Conservation (phyloP, 2,329 filamentous ascomycete genomes). For the Neofusicoccum sp. region DNA sequence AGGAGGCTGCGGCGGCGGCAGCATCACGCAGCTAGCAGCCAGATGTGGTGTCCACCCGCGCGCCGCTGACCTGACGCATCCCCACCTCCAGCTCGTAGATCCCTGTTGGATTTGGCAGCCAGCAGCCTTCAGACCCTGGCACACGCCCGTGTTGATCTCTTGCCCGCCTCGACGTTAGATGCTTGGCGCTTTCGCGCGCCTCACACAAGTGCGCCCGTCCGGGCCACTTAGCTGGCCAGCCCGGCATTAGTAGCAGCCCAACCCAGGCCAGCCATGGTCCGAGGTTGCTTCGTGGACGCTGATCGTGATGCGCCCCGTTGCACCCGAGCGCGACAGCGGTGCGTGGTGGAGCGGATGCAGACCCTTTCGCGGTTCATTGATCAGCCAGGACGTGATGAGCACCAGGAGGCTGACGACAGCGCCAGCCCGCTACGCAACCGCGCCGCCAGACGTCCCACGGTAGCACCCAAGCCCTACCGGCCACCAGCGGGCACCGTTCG, state of each 20-base stretch:
- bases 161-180: not conserved
- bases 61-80: not conserved
- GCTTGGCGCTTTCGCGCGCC: conserved; percentile 10
- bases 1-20: not conserved
- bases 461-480: too few species aligned
- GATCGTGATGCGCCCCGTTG: not conserved
- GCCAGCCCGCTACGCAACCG: not conserved
- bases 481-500: too few species aligned
- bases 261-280: not conserved
- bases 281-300: not conserved
- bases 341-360: not conserved
- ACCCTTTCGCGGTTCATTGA: conserved; percentile 6
- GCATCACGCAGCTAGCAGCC: not conserved
- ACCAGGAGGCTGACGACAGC: too few species aligned
- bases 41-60: not conserved
- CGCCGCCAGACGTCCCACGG: not conserved
- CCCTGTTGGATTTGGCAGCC: conserved; percentile 11
- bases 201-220: conserved; percentile 1
- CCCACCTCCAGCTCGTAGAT: not conserved
- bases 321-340: not conserved
- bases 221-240: not conserved
- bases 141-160: not conserved
- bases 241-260: not conserved
- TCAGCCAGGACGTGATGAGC: conserved; percentile 10
- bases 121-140: not conserved